Evolutionary conservation across 2,329 filamentous ascomycete genomes (phyloP).

Genomic region (Akanthomyces muscarius): DNA sequence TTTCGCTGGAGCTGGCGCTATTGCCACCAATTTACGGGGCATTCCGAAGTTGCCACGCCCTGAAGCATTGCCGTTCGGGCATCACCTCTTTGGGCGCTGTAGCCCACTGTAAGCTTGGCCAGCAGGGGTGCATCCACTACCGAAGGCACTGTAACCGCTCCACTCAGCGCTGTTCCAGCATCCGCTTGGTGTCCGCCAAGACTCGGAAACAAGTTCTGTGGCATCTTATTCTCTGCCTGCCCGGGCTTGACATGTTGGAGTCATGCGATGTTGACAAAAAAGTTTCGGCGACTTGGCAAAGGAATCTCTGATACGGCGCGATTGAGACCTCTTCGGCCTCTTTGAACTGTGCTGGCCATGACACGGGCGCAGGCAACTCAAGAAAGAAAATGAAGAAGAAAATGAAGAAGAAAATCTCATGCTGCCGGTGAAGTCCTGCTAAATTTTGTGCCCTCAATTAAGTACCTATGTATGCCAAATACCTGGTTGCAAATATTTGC

Average conservation of each 20-base stretch:
- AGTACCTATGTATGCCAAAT: too few relatives aligned
- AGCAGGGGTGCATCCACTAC: background rate
- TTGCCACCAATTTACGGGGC: conserved; percentile 1
- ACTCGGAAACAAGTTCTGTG: background rate
- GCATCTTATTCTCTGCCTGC: background rate
- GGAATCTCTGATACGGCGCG: background rate
- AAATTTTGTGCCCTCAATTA: too few relatives aligned
- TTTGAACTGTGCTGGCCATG: background rate
- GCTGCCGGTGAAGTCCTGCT: too few relatives aligned
- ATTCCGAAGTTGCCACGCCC: background rate
- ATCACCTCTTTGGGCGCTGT: background rate
- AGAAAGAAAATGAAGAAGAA: too few relatives aligned
- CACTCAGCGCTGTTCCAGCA: background rate
- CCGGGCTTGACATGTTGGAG: background rate
- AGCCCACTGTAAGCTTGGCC: background rate
- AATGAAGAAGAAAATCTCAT: too few relatives aligned
- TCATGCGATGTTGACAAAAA: background rate
- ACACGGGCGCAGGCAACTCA: background rate
- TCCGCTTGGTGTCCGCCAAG: background rate
- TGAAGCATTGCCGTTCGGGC: background rate
- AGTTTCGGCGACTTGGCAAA: conserved; percentile 2
- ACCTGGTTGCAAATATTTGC: too few relatives aligned
- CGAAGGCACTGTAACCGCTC: background rate
- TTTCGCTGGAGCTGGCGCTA: background rate
- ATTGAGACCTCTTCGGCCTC: background rate